Conservation (phyloP, 176 grass and related monocot species). For the Oryza brachyantha region DNA sequence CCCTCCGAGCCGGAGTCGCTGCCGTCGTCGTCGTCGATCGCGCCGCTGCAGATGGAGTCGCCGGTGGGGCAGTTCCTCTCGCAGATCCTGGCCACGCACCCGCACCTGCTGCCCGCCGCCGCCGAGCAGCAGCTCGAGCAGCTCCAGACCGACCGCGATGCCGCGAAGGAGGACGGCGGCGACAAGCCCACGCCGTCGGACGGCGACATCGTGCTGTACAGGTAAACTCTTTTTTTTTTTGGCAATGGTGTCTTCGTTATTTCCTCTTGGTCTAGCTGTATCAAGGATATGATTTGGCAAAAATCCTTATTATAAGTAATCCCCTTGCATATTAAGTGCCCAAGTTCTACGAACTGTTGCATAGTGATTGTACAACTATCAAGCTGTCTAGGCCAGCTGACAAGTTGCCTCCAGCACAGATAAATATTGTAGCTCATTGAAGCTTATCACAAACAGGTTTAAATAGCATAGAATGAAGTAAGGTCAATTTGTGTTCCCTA, state of each 20-base stretch:
- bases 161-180: slow-evolving; percentile 38
- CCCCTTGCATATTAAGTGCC: background rate
- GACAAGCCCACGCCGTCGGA: slow-evolving; percentile 52
- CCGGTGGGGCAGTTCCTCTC: slow-evolving; percentile 84
- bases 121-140: slow-evolving; percentile 94
- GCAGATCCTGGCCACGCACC: slow-evolving; percentile 81
- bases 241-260: background rate
- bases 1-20: slow-evolving; percentile 27
- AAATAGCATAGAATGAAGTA: background rate
- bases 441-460: background rate
- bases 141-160: slow-evolving; percentile 68
- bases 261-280: slow-evolving; percentile 1
- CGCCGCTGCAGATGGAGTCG: slow-evolving; percentile 86
- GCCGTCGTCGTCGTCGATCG: slow-evolving; percentile 61
- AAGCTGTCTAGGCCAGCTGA: background rate
- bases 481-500: background rate
- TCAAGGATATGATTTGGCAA: slow-evolving; percentile 2
- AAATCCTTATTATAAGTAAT: background rate
- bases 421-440: background rate
- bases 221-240: slow-evolving; percentile 40
- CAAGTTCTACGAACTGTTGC: background rate
- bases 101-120: slow-evolving; percentile 82
- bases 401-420: background rate
- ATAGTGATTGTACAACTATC: slow-evolving; percentile 19
- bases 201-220: slow-evolving; percentile 86